Base-by-base conservation (phyloP, 1,284 basidiomycete genomes). In the Ceratobasidium sp. region DNA sequence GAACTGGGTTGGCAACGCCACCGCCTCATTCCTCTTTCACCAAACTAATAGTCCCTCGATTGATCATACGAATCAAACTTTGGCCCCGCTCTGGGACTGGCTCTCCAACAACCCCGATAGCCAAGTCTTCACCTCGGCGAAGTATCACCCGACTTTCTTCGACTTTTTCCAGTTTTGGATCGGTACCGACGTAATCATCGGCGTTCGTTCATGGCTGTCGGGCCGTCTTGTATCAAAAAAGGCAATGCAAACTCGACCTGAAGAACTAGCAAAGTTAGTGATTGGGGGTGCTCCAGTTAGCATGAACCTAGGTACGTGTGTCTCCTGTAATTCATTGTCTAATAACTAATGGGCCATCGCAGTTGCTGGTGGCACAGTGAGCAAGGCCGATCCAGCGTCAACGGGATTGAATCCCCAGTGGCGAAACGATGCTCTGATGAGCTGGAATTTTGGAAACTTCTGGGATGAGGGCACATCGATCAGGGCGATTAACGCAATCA, bases 351-450 rank as follows among this genome's bases (percentile, higher is more conserved):
- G 18, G 18, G 16, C 4, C 18, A 3, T 12, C 6, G 2, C 3
- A 82, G 74, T 84, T 16, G 80, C 78, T 12, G 83, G 84, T 0
- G 83, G 84, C 2, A 81, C 76, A 23, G 83, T 84, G 4, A 78
- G 79, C 12, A 75, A 78, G 26, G 76, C 79, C 1, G 76, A 81
- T 55, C 79, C 82, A 0, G 77, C 80, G 53, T 81, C 82, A 1
- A 79, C 78, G 9, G 83, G 83, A 16, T 69, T 85, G 23, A 82
- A 84, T 74, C 84, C 84, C 4, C 81, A 80, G 3, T 85, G 84
- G 84, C 79, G 84, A 6, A 78, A 80, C 8, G 46, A 65, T 12
- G 80, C 82, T 1, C 48, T 84, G 28, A 76, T 78, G 5, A 77
- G 82, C 57, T 71, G 77, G 9, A 45, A 76, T 9, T 74, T 77